phyloP scores from a whole-genome alignment of 2,329 filamentous ascomycete genomes.

The Pestalotiopsis fici region DNA sequence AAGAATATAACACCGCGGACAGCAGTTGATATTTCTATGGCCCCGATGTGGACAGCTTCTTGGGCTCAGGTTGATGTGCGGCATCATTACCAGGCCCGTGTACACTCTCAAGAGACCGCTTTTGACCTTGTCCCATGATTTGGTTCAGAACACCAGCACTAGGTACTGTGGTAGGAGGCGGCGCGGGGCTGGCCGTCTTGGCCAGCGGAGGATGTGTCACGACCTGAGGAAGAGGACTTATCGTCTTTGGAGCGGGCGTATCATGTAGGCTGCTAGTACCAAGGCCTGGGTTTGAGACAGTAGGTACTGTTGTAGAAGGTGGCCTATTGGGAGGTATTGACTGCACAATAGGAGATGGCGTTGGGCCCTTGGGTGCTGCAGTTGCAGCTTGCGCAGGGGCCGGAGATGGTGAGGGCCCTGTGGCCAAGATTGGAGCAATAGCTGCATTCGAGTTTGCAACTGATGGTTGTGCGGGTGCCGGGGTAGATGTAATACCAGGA shows the following conservation, averaged over 20 bases:
- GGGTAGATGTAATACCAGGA: too few species aligned
- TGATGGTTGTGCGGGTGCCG: not conserved
- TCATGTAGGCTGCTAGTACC: not conserved
- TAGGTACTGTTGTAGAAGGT: not conserved
- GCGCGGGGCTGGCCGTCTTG: slow-evolving; percentile 17
- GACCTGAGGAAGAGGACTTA: slow-evolving; percentile 23
- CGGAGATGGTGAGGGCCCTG: not conserved
- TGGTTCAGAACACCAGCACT: slow-evolving; percentile 28
- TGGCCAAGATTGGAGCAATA: not conserved
- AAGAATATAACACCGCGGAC: not conserved
- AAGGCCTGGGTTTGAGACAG: not conserved
- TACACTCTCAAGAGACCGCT: not conserved
- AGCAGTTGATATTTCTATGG: not conserved
- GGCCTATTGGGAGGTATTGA: not conserved
- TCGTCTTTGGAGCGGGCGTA: not conserved
- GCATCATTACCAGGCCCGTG: not conserved
- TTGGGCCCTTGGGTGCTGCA: not conserved
- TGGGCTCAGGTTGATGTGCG: not conserved
- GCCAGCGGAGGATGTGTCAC: slow-evolving; percentile 20
- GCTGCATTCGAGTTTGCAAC: not conserved
- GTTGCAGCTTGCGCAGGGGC: not conserved
- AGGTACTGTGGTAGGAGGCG: slow-evolving; percentile 27
- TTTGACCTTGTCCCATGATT: slow-evolving; percentile 20
- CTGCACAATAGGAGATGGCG: not conserved
- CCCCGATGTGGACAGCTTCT: not conserved